Percentiles rank a stretch among this genome's conserved stretches.
Evolutionary conservation across 352 stramenopile species (phyloP).

Genomic region (Pilasporangium apinafurcum): DNA sequence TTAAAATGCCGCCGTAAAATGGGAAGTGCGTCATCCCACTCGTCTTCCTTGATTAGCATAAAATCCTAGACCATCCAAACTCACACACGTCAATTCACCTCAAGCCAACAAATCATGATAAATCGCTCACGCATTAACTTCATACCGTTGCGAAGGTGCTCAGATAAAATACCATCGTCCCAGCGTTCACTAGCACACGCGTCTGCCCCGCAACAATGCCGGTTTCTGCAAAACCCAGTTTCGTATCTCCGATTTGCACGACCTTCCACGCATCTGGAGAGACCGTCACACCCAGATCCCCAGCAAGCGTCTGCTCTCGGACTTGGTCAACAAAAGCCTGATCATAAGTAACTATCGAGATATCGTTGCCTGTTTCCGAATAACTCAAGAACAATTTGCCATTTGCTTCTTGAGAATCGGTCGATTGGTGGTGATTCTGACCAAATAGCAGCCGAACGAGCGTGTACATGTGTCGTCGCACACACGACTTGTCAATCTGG

Average conservation of each 20-base stretch:
- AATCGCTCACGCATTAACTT: neutral
- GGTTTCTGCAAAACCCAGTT: conserved; percentile 50
- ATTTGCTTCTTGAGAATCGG: neutral
- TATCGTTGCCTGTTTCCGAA: conserved; percentile 49
- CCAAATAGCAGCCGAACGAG: conserved; percentile 50
- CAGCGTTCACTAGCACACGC: conserved; percentile 42
- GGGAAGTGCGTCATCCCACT: conserved; percentile 42
- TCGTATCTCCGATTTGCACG: conserved; percentile 56
- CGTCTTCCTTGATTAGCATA: conserved; percentile 69
- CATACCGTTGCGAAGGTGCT: conserved; percentile 62
- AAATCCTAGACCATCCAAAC: conserved; percentile 26
- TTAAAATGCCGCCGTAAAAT: conserved; percentile 39
- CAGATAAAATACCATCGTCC: conserved; percentile 62
- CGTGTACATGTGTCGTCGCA: conserved; percentile 45
- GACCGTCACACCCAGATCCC: conserved; percentile 42
- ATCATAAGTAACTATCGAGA: conserved; percentile 54
- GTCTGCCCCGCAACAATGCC: conserved; percentile 64
- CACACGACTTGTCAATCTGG: conserved; percentile 33
- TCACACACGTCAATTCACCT: neutral
- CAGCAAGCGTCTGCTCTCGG: conserved; percentile 18
- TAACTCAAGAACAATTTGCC: conserved; percentile 49
- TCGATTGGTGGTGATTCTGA: neutral
- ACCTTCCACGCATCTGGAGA: conserved; percentile 58
- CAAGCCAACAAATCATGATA: neutral
- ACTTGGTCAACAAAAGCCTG: conserved; percentile 30